A percentile compares a stretch with the other conserved stretches of the same genome.
phyloP scores from a whole-genome alignment of 2,329 filamentous ascomycete genomes.

The Emmonsiellopsis sp. region DNA sequence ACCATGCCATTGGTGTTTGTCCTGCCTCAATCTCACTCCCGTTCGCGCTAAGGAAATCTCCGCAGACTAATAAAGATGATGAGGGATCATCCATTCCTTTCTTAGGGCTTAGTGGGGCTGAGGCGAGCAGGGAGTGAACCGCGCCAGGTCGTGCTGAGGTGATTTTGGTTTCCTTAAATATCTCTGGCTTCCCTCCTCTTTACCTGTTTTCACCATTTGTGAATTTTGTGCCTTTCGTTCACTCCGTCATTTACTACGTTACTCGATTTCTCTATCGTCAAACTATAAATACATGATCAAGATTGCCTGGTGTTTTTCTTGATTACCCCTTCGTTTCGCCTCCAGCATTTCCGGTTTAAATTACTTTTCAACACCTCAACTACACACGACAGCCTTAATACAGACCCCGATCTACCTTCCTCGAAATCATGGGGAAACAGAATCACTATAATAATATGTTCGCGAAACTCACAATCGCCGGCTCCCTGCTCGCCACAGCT shows the following conservation, averaged over 20 bases:
- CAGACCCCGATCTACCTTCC: neutral
- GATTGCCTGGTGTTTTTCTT: neutral
- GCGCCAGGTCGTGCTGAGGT: too few relatives aligned
- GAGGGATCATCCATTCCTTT: too few relatives aligned
- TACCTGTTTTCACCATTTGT: too few relatives aligned
- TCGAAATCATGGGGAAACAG: neutral
- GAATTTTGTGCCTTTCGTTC: neutral
- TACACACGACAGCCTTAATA: neutral
- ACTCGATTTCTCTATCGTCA: neutral
- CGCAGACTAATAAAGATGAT: too few relatives aligned
- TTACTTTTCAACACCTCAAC: neutral
- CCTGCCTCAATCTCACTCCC: too few relatives aligned
- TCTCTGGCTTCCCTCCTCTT: too few relatives aligned
- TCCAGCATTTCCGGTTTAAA: neutral
- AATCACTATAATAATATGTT: neutral
- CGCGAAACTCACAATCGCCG: neutral
- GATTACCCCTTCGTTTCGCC: neutral
- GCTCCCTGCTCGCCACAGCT: neutral
- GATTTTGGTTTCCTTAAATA: too few relatives aligned
- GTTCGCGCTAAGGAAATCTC: too few relatives aligned
- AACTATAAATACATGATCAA: neutral
- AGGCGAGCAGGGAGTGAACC: too few relatives aligned
- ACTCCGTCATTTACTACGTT: neutral
- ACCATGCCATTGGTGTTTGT: too few relatives aligned
- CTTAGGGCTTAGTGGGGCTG: too few relatives aligned